A percentile compares a stretch with the other conserved stretches of the same genome.
phyloP scores from a whole-genome alignment of 257 asterid species.

The Nicotiana otophora region DNA sequence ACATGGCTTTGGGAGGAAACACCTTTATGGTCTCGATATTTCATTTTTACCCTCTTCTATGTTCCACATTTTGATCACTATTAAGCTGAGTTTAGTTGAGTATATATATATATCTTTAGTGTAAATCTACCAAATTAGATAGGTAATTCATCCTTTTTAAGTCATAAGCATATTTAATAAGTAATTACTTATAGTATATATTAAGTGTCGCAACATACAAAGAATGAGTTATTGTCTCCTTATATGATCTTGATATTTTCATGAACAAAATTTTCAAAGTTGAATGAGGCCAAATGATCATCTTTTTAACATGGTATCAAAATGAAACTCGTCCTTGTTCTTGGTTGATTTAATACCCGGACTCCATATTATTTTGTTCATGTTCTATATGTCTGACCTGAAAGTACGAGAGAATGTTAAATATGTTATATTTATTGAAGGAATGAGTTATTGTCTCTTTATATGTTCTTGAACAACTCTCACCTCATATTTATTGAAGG shows the following conservation, averaged over 20 bases:
- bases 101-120: not conserved
- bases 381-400: not conserved
- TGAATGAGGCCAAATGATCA: too few relatives aligned
- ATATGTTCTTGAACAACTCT: not conserved
- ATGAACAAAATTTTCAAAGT: too few relatives aligned
- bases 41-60: not conserved
- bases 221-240: not conserved
- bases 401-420: not conserved
- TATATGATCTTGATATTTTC: not conserved
- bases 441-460: not conserved
- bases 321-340: not conserved
- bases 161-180: not conserved
- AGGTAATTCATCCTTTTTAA: not conserved
- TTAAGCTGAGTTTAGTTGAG: not conserved
- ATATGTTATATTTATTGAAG: not conserved
- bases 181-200: not conserved
- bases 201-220: not conserved
- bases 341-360: not conserved
- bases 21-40: slow-evolving; percentile 24
- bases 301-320: too few relatives aligned
- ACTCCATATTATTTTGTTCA: not conserved
- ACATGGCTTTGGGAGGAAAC: slow-evolving; percentile 30
- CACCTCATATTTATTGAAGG: not conserved
- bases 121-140: too few relatives aligned
- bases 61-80: not conserved